These are phyloP conservation scores for Sergeia podlipaevii DNA, from an alignment of 208 protist species.

Conservation along the genomic window DNA sequence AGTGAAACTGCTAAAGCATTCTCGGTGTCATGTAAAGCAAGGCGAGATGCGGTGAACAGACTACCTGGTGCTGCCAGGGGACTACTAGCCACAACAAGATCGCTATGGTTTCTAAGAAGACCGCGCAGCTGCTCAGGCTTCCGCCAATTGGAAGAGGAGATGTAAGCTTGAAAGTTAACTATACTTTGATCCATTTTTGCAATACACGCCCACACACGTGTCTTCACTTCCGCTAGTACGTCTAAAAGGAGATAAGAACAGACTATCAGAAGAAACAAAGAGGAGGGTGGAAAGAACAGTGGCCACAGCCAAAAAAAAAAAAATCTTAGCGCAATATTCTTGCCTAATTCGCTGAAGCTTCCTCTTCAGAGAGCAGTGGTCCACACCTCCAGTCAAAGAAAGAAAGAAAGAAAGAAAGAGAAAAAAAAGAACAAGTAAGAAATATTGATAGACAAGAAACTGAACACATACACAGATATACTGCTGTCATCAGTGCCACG, in stretches of 20 bases:
- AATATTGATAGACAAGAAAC: neutral
- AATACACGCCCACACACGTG: neutral
- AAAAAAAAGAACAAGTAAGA: constrained; percentile 7
- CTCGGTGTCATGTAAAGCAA: constrained; percentile 65
- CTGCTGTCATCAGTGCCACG: no score
- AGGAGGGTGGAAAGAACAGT: no score
- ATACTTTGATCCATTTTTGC: constrained; percentile 59
- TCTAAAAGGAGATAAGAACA: neutral
- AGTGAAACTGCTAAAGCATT: constrained; percentile 55
- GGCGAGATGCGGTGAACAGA: constrained; percentile 46
- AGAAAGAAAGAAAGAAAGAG: constrained; percentile 4
- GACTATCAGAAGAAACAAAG: no score
- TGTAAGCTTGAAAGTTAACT: constrained; percentile 56
- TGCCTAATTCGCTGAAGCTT: neutral
- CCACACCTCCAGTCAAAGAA: constrained; percentile 1
- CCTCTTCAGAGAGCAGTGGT: no score
- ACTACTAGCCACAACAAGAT: constrained; percentile 40
- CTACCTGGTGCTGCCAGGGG: constrained; percentile 39
- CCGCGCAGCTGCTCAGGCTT: constrained; percentile 73
- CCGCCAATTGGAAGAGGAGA: constrained; percentile 61
- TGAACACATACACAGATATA: neutral
- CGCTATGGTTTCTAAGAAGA: constrained; percentile 69
- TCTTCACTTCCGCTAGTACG: no score
- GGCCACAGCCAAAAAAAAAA: constrained; percentile 5
- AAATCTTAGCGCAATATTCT: neutral